phyloP scores from a whole-genome alignment of 2,329 filamentous ascomycete species.

The Paraphaeosphaeria sporulosa region DNA sequence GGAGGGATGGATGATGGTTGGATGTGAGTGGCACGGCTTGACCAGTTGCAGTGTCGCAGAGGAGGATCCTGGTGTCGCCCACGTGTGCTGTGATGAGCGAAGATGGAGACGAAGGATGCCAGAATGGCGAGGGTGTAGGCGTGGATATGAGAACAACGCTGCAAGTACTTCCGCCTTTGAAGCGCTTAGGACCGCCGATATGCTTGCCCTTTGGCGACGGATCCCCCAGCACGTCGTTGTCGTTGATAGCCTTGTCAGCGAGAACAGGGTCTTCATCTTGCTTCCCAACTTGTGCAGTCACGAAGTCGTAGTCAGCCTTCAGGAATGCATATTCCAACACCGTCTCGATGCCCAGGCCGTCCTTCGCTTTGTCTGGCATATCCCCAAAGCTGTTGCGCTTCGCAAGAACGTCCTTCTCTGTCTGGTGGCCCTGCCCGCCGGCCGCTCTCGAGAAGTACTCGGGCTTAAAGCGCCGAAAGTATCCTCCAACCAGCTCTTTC shows the following conservation, averaged over 20 bases:
- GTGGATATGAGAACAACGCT: slow-evolving; percentile 91
- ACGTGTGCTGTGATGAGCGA: slow-evolving; percentile 89
- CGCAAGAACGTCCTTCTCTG: slow-evolving; percentile 41
- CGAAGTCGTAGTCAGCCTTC: slow-evolving; percentile 92
- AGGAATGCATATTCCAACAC: slow-evolving; percentile 92
- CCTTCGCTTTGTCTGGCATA: slow-evolving; percentile 32
- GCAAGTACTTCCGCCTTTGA: slow-evolving; percentile 93
- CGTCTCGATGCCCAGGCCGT: slow-evolving; percentile 71
- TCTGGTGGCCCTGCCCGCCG: slow-evolving; percentile 44
- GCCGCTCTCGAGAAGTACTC: slow-evolving; percentile 70
- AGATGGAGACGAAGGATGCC: slow-evolving; percentile 87
- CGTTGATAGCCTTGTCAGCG: slow-evolving; percentile 81
- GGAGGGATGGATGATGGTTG: slow-evolving; percentile 91
- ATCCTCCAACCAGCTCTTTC: slow-evolving; percentile 86
- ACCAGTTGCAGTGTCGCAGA: slow-evolving; percentile 87
- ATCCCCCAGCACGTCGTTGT: slow-evolving; percentile 80
- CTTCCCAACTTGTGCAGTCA: slow-evolving; percentile 86
- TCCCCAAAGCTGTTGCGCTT: slow-evolving; percentile 35
- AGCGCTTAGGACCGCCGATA: slow-evolving; percentile 80
- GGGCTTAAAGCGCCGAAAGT: slow-evolving; percentile 90
- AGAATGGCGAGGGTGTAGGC: slow-evolving; percentile 89
- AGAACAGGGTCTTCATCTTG: slow-evolving; percentile 73
- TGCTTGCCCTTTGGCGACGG: slow-evolving; percentile 58
- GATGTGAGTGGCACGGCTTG: slow-evolving; percentile 81
- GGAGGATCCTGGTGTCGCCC: slow-evolving; percentile 88